A percentile compares a stretch with the other conserved stretches of the same genome.
These are phyloP conservation scores for Phytopythium sindhum DNA, from an alignment of 352 stramenopile species.

Conservation along the genomic window DNA sequence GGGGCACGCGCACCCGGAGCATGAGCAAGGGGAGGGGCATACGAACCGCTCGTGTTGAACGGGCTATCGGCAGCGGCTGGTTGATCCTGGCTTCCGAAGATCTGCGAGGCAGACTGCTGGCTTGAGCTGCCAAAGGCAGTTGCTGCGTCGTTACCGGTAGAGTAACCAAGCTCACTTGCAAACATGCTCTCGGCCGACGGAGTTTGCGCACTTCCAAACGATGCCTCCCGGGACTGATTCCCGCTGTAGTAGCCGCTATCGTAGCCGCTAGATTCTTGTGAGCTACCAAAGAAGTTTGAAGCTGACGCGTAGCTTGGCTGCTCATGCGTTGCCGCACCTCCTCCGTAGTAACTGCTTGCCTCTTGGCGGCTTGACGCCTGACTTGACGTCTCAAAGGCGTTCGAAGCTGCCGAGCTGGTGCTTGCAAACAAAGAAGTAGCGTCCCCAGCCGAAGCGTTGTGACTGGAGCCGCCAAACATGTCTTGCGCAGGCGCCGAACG, in stretches of 20 bases:
- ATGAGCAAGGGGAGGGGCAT: background rate
- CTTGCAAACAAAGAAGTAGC: constrained; percentile 5
- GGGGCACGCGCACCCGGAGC: background rate
- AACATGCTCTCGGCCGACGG: constrained; percentile 5
- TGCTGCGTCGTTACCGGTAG: background rate
- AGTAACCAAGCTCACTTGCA: background rate
- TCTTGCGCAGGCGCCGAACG: background rate
- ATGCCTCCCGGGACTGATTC: background rate
- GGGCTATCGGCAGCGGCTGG: background rate
- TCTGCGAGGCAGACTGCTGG: background rate
- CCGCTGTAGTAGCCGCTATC: background rate
- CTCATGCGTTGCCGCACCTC: background rate
- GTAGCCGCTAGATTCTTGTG: background rate
- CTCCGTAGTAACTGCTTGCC: background rate
- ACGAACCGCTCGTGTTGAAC: background rate
- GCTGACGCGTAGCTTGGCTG: background rate
- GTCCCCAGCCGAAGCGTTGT: background rate
- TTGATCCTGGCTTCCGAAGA: background rate
- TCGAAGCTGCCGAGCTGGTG: background rate
- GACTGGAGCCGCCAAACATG: constrained; percentile 4
- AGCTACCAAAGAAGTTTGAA: constrained; percentile 7
- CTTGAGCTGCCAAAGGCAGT: background rate
- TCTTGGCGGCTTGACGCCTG: background rate
- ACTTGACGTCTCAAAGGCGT: constrained; percentile 3
- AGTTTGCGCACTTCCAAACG: background rate